phyloP scores from a whole-genome alignment of 2,329 filamentous ascomycete genomes.

The Microdochium bolleyi region DNA sequence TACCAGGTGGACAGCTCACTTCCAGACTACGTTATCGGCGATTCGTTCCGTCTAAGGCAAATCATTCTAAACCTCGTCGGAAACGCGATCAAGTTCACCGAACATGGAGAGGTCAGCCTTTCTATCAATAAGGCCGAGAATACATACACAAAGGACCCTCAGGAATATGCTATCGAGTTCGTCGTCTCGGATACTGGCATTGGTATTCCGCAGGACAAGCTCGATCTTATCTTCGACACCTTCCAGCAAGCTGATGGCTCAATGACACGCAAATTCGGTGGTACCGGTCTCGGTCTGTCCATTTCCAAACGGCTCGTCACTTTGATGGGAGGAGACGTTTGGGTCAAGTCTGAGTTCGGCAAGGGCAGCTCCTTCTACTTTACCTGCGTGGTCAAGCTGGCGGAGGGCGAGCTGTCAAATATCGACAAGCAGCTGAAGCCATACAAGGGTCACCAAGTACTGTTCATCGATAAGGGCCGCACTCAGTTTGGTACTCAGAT shows the following conservation, averaged over 20 bases:
- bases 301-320: constrained; percentile 94
- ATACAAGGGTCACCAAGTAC: constrained; percentile 86
- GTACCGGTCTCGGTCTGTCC: constrained; percentile 85
- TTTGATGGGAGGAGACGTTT: constrained; percentile 92
- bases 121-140: constrained; percentile 67
- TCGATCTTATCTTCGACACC: constrained; percentile 96
- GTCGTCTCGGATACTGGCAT: constrained; percentile 95
- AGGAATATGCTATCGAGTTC: constrained; percentile 92
- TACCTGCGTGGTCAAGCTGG: constrained; percentile 83
- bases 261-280: constrained; percentile 91
- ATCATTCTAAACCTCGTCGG: constrained; percentile 96
- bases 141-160: constrained; percentile 55
- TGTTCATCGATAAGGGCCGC: constrained; percentile 89
- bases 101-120: constrained; percentile 90
- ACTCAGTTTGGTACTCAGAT: constrained; percentile 73
- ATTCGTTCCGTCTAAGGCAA: constrained; percentile 91
- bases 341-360: constrained; percentile 89
- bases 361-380: constrained; percentile 95
- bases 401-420: constrained; percentile 66
- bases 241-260: constrained; percentile 98
- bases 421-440: constrained; percentile 79
- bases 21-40: constrained; percentile 90
- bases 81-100: constrained; percentile 98
- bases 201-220: constrained; percentile 89
- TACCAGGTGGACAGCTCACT: constrained; percentile 92